Percentiles rank a stretch among this genome's conserved stretches.
These are phyloP conservation scores for Pleurotus giganteus DNA, from an alignment of 768 basidiomycete species.

Conservation along the genomic window DNA sequence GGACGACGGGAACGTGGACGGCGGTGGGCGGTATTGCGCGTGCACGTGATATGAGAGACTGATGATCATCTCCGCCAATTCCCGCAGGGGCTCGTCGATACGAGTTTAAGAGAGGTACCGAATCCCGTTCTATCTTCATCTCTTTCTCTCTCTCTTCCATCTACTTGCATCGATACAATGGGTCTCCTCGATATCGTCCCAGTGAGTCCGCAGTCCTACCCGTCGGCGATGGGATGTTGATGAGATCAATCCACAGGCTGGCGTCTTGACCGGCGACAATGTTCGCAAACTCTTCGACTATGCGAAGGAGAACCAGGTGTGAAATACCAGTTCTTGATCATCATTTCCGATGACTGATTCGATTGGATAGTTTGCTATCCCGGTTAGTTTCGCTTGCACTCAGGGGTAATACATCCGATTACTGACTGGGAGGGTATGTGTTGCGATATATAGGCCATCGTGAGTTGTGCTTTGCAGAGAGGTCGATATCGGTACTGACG, in stretches of 20 bases:
- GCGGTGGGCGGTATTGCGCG: too few relatives aligned
- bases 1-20: neutral
- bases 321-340: slow-evolving; percentile 18
- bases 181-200: slow-evolving; percentile 84
- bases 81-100: slow-evolving; percentile 1
- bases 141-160: slow-evolving; percentile 12
- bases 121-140: slow-evolving; percentile 10
- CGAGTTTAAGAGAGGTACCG: slow-evolving; percentile 1
- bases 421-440: slow-evolving; percentile 2
- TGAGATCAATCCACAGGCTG: slow-evolving; percentile 52
- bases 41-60: slow-evolving; percentile 12
- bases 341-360: slow-evolving; percentile 11
- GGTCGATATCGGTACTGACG: slow-evolving; percentile 11
- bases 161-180: slow-evolving; percentile 40
- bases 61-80: slow-evolving; percentile 10
- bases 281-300: slow-evolving; percentile 95
- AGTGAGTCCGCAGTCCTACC: slow-evolving; percentile 40
- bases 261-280: slow-evolving; percentile 94
- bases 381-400: slow-evolving; percentile 48
- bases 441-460: slow-evolving; percentile 58
- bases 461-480: slow-evolving; percentile 38
- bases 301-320: slow-evolving; percentile 82
- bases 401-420: neutral
- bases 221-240: slow-evolving; percentile 3
- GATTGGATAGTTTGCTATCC: slow-evolving; percentile 69